Evolutionary conservation across 2,329 filamentous ascomycete genomes (phyloP).

Genomic region (Pyrenochaeta sp.): DNA sequence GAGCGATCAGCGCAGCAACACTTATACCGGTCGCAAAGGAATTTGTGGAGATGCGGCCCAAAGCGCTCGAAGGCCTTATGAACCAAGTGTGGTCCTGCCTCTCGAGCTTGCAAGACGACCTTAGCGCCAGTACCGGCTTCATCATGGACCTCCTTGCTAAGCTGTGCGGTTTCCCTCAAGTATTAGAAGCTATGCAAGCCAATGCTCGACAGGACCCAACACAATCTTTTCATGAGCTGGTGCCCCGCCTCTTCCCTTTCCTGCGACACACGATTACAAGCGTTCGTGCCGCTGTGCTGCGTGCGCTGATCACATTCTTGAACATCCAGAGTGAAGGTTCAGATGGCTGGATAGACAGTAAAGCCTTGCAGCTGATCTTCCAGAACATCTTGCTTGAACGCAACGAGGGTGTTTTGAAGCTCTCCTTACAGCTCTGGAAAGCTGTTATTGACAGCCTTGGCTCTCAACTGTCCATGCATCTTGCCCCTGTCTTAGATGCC

Average conservation of each 20-base stretch:
- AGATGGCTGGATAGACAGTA: conserved; percentile 91
- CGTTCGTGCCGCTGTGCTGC: conserved; percentile 89
- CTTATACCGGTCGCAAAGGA: conserved; percentile 95
- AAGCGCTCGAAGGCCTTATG: conserved; percentile 81
- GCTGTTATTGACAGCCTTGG: conserved; percentile 76
- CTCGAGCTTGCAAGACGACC: conserved; percentile 93
- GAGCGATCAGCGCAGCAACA: conserved; percentile 96
- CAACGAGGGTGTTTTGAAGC: conserved; percentile 80
- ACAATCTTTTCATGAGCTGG: conserved; percentile 89
- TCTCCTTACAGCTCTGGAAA: conserved; percentile 88
- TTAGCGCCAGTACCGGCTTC: conserved; percentile 95
- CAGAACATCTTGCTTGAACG: conserved; percentile 95
- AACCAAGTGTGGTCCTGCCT: conserved; percentile 97
- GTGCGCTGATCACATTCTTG: conserved; percentile 91
- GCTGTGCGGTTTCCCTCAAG: conserved; percentile 91
- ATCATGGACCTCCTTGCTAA: conserved; percentile 99
- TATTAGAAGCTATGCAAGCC: conserved; percentile 90
- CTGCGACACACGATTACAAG: conserved; percentile 96
- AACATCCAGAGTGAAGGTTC: conserved; percentile 81
- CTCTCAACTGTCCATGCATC: conserved; percentile 73
- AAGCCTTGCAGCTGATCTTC: conserved; percentile 86
- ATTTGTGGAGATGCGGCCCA: conserved; percentile 84
- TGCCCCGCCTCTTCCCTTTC: conserved; percentile 95
- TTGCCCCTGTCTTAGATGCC: conserved; percentile 78
- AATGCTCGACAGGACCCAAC: conserved; percentile 82